Conservation (phyloP, 2,329 filamentous ascomycete genomes). For the Sarocladium brachiariae region DNA sequence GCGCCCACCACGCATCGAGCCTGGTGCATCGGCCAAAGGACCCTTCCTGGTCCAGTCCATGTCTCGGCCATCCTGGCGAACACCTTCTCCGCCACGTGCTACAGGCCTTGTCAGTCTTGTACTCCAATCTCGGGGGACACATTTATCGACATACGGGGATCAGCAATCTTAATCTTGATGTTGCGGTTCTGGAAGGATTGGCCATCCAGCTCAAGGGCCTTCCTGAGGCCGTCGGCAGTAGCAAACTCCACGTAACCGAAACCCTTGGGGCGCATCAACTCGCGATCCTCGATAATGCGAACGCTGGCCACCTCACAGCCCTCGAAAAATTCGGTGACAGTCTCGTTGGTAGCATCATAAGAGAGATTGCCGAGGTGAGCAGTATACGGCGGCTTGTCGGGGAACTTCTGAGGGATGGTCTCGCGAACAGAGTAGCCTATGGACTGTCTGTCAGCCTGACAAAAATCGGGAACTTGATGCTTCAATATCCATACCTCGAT, state of each 20-base stretch:
- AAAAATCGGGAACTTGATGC: background rate
- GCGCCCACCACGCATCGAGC: slow-evolving; percentile 38
- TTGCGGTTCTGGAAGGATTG: slow-evolving; percentile 78
- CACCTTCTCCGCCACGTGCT: slow-evolving; percentile 75
- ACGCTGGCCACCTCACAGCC: slow-evolving; percentile 84
- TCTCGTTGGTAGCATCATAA: slow-evolving; percentile 81
- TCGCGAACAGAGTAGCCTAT: slow-evolving; percentile 61
- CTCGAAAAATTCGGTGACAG: slow-evolving; percentile 78
- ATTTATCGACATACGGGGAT: slow-evolving; percentile 69
- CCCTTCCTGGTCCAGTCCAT: slow-evolving; percentile 94
- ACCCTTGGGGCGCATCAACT: slow-evolving; percentile 90
- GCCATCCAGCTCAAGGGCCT: slow-evolving; percentile 78
- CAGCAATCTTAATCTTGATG: slow-evolving; percentile 90
- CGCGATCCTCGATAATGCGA: slow-evolving; percentile 92
- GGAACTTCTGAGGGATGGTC: slow-evolving; percentile 60
- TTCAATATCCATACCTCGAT: slow-evolving; percentile 29
- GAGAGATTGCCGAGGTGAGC: slow-evolving; percentile 95
- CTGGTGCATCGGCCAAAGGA: slow-evolving; percentile 63
- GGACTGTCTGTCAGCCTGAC: slow-evolving; percentile 16
- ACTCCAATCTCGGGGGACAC: background rate
- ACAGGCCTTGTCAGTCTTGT: slow-evolving; percentile 28
- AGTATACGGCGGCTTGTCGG: slow-evolving; percentile 88
- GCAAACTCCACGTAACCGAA: slow-evolving; percentile 97
- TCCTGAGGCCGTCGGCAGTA: slow-evolving; percentile 81
- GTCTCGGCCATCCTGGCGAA: slow-evolving; percentile 60